Evolutionary conservation across 1,284 basidiomycete species (phyloP), one percentile per base, ranked within the genome.

Genomic region (Paramarasmius palmivorus): DNA sequence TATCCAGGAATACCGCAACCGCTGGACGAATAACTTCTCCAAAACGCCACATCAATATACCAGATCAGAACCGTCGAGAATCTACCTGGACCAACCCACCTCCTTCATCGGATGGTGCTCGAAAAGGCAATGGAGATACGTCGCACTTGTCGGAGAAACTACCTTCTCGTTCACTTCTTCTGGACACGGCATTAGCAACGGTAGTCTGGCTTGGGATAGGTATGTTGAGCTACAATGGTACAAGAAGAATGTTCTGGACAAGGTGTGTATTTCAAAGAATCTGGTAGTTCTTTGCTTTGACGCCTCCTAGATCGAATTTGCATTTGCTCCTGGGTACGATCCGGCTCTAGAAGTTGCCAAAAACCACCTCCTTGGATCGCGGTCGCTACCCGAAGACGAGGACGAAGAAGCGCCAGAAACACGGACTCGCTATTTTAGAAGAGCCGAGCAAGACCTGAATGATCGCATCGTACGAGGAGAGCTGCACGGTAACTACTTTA

Each of bases 401-500:
- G 72, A 71, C 20, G n/a, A n/a, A n/a, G n/a, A n/a, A n/a, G n/a
- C n/a, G n/a, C n/a, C n/a, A n/a, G 60, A 61, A 17, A 71, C 73
- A 23, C 81, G 78, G 82, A 76, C 81, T 14, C 69, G 83, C 50
- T 84, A 88, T 65, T 72, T 93, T 29, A 74, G 81, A 20, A 78
- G 92, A 45, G 77, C 76, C 55, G 91, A 93, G 65, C 90, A 93
- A 66, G 78, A 85, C 51, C 61, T 77, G n/a, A 82, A 94, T 55
- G 88, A 95, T 68, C 70, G 76, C 20, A 92, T 95, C 61, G 80
- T 95, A 34, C 74, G 85, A 49, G 93, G 91, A 36, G 70, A 79
- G 32, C 85, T 89, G 61, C 67, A 75, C 10, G 88, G 88, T 2
- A 82, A 87, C 66, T 92, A 92, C 68, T 92, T 83, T 67, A 74